Conservation (phyloP, 805 yeast genomes). For the Hanseniaspora lindneri region DNA sequence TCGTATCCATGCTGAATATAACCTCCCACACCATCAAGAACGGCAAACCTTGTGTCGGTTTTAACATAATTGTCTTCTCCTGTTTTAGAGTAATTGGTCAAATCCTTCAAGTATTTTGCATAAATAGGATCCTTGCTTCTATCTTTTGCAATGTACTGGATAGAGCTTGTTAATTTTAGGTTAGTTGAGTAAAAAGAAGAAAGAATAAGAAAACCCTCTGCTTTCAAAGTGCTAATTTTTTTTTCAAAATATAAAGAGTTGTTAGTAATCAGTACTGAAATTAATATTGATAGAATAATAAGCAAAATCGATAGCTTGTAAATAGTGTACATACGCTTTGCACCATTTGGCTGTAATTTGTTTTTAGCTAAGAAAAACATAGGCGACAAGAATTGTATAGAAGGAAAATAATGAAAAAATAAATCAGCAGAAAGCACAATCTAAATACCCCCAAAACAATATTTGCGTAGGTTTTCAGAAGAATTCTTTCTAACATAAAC, state of each 20-base stretch:
- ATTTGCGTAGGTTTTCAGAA: too few species aligned
- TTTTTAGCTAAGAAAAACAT: conserved; percentile 70
- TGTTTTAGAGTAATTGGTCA: conserved; percentile 41
- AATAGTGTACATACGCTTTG: conserved; percentile 6
- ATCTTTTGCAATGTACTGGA: conserved; percentile 65
- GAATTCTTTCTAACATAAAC: too few species aligned
- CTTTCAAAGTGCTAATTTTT: background rate
- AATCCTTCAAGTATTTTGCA: conserved; percentile 21
- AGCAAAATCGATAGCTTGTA: background rate
- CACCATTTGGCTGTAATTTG: conserved; percentile 21
- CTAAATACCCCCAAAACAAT: too few species aligned
- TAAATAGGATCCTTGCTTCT: conserved; percentile 40
- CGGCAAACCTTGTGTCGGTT: conserved; percentile 41
- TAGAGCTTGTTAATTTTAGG: conserved; percentile 36
- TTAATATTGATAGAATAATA: background rate
- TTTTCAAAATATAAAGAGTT: background rate
- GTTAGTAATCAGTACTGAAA: conserved; percentile 11
- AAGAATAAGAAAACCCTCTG: background rate
- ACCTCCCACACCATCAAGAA: conserved; percentile 96
- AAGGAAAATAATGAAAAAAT: background rate
- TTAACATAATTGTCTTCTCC: conserved; percentile 70
- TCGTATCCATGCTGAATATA: conserved; percentile 90
- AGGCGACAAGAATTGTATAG: background rate
- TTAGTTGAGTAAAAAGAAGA: conserved; percentile 31
- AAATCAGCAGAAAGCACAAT: too few species aligned